These are phyloP conservation scores for Articulospora tetracladia DNA, from an alignment of 495 filamentous ascomycete genomes.

Conservation along the genomic window DNA sequence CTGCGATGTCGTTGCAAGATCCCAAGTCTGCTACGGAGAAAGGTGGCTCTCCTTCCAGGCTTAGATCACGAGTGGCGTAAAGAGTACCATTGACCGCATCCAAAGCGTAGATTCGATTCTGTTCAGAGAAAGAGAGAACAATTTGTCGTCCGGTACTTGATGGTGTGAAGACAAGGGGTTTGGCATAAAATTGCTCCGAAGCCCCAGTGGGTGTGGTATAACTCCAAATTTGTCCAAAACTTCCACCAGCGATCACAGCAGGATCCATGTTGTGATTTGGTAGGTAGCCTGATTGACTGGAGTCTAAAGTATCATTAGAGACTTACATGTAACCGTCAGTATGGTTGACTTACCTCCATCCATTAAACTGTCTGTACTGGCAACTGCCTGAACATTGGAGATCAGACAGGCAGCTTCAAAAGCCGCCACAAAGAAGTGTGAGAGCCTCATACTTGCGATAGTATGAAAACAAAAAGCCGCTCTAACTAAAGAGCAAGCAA, in stretches of 20 bases:
- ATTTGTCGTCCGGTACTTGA: constrained; percentile 25
- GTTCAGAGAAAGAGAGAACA: constrained; percentile 27
- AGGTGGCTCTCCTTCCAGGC: constrained; percentile 17
- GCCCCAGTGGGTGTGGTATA: constrained; percentile 8
- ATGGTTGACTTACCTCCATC: neutral
- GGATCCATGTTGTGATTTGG: constrained; percentile 44
- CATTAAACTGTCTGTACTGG: neutral
- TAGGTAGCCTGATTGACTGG: constrained; percentile 36
- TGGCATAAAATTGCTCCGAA: constrained; percentile 19
- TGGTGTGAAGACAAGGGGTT: constrained; percentile 29
- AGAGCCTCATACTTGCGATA: constrained; percentile 1
- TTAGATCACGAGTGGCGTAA: constrained; percentile 16
- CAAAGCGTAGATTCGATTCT: constrained; percentile 29
- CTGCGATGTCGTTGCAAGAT: constrained; percentile 16
- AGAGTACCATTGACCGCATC: constrained; percentile 29
- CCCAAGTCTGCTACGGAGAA: constrained; percentile 22
- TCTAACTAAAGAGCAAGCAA: neutral
- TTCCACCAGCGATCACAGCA: constrained; percentile 28
- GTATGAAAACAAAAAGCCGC: neutral
- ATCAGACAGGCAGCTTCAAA: neutral
- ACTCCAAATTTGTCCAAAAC: constrained; percentile 31
- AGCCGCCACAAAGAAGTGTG: neutral
- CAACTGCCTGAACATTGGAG: neutral
- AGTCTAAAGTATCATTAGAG: constrained; percentile 20
- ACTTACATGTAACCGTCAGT: neutral